Base-by-base conservation (phyloP, 192 early-diverging fungal genomes). In the Gamsiella multidivaricata region DNA sequence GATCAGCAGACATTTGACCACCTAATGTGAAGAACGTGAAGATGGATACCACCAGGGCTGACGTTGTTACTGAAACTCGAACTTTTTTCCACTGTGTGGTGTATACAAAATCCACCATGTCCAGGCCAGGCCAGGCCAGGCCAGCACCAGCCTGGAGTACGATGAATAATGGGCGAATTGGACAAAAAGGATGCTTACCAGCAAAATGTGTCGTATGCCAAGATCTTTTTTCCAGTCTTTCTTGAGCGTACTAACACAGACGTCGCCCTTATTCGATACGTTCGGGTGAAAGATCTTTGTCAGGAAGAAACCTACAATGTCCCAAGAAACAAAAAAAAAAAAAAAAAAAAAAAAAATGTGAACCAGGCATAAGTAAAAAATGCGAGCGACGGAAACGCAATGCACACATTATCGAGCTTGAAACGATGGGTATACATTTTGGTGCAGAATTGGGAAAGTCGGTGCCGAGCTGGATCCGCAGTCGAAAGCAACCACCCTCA, bases 211-310 rank as follows among this genome's bases (percentile, higher is more conserved):
- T 26, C 80, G 83, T 17, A 98, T 88, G 0, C 94, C 93, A 10
- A 94, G 84, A 47, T 94, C 91, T 37, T 88, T 86, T 54, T 95
- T 95, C 97, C 97, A 98, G 79, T 98, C 97, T 74, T 93, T 96
- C 65, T 98, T 98, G 28, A 98, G 85, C 12, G 95, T 95, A 72
- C 90, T 96, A 46, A 98, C 96, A 79, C 97, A 98, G 66, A 98
- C 94, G 66, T 97, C 95, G 23, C 97, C 97, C 25, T 80, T 70
- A 43, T 87, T 80, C 2, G 94, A 91, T 0, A 98, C 95, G 70
- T 98, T 98, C 7, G 97, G 97, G 76, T 98, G 97, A 74, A 98
- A 98, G 15, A 98, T 96, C 73, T 96, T 97, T 41, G 97, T 98
- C 12, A 91, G 51, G 82, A 98, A 97, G 65, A 67, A 83, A 11